Conservation (phyloP, 73 alveolate species). For the Paramecium caudatum region DNA sequence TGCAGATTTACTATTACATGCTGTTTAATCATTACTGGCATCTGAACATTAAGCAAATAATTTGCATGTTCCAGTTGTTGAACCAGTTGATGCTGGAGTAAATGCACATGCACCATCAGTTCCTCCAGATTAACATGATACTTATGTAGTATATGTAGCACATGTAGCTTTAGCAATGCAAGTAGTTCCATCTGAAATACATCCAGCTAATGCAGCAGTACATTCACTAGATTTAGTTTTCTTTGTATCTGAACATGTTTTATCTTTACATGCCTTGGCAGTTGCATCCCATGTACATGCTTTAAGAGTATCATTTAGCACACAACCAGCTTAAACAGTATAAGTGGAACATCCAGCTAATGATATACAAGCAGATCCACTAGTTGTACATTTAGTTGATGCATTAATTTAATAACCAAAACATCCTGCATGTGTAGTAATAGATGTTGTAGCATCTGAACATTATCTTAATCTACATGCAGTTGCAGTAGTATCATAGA, state of each 20-base stretch:
- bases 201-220: not conserved
- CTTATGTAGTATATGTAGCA: slow-evolving; percentile 15
- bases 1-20: not conserved
- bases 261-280: slow-evolving; percentile 12
- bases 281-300: slow-evolving; percentile 34
- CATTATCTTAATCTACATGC: slow-evolving; percentile 46
- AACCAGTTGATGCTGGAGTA: slow-evolving; percentile 44
- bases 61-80: slow-evolving; percentile 59
- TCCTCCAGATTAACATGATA: slow-evolving; percentile 45
- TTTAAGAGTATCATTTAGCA: not conserved
- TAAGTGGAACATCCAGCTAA: slow-evolving; percentile 23
- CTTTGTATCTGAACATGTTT: not conserved
- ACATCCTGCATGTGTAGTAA: slow-evolving; percentile 48
- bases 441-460: slow-evolving; percentile 42
- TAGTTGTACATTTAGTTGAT: slow-evolving; percentile 16
- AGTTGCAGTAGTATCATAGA: not conserved
- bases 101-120: slow-evolving; percentile 67
- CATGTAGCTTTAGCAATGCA: slow-evolving; percentile 27
- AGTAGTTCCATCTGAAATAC: slow-evolving; percentile 57
- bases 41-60: slow-evolving; percentile 25
- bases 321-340: slow-evolving; percentile 55
- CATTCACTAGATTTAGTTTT: not conserved
- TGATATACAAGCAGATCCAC: slow-evolving; percentile 30
- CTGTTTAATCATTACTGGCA: slow-evolving; percentile 19
- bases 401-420: not conserved